phyloP scores from a whole-genome alignment of 345 rosid genomes.

The Hibiscus trionum region DNA sequence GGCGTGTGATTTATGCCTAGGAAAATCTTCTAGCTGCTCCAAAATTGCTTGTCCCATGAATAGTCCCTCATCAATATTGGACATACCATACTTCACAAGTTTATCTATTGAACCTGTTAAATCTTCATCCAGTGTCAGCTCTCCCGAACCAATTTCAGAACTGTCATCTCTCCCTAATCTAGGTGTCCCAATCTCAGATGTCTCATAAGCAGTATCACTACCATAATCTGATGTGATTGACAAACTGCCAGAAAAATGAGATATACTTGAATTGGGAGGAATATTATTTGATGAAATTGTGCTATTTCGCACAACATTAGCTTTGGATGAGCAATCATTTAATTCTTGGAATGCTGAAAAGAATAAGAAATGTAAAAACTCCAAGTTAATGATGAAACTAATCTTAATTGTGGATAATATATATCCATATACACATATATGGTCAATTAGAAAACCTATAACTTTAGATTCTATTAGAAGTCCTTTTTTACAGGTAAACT shows the following conservation, averaged over 20 bases:
- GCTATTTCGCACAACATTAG: conserved; percentile 36
- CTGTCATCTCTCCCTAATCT: conserved; percentile 52
- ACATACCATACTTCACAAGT: conserved; percentile 74
- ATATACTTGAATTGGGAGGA: conserved; percentile 43
- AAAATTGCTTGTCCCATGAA: conserved; percentile 92
- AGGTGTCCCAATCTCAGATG: conserved; percentile 88
- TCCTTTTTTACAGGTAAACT: conserved; percentile 5
- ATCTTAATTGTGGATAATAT: not conserved
- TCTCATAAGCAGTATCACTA: conserved; percentile 88
- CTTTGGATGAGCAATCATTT: conserved; percentile 44
- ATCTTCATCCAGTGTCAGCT: conserved; percentile 66
- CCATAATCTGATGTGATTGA: conserved; percentile 87
- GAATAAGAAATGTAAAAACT: conserved; percentile 7
- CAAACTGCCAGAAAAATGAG: conserved; percentile 52
- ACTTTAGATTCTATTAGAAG: not conserved
- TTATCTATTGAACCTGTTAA: conserved; percentile 78
- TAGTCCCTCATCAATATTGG: conserved; percentile 93
- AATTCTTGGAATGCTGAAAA: conserved; percentile 88
- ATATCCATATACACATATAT: not conserved
- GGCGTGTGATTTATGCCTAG: conserved; percentile 51
- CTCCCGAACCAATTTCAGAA: conserved; percentile 67
- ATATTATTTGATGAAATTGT: conserved; percentile 33
- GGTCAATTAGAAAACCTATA: not conserved
- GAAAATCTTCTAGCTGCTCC: conserved; percentile 88
- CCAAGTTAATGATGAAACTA: not conserved